Evolutionary conservation across 2,329 filamentous ascomycete species (phyloP).

Genomic region (Colletotrichum sp.): DNA sequence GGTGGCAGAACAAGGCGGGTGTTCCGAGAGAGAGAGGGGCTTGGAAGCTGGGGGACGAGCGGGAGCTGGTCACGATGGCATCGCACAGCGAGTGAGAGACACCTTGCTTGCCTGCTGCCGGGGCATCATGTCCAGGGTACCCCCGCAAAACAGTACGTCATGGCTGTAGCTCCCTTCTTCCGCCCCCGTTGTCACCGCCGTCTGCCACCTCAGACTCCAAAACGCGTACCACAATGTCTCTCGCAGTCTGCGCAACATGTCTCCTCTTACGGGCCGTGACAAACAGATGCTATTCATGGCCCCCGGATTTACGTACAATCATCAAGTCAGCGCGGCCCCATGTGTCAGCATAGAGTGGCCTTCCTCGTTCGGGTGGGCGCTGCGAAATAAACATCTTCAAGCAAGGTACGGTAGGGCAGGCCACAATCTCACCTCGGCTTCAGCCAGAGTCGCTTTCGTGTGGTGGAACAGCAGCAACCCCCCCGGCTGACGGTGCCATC

Average conservation of each 20-base stretch:
- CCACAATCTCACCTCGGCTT: conserved; percentile 4
- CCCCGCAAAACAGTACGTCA: conserved; percentile 17
- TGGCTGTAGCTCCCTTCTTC: conserved; percentile 12
- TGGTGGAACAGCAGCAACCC: neutral
- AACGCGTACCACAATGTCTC: neutral
- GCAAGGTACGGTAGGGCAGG: conserved; percentile 16
- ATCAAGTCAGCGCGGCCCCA: neutral
- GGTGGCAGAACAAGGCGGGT: neutral
- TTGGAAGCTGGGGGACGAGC: neutral
- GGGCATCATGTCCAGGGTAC: neutral
- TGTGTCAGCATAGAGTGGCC: neutral
- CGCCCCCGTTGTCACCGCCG: neutral
- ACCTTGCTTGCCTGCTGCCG: neutral
- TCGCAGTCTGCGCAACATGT: neutral
- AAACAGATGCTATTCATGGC: neutral
- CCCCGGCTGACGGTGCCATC: conserved; percentile 10
- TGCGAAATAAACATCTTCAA: neutral
- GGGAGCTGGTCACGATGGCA: conserved; percentile 12
- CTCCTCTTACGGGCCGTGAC: neutral
- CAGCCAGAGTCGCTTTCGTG: neutral
- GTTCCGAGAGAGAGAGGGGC: neutral
- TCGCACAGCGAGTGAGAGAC: conserved; percentile 9
- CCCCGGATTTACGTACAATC: neutral
- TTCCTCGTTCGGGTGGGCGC: neutral
- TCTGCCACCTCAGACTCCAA: neutral